Evolutionary conservation across 1,139 yeast species (phyloP), one percentile per base, ranked within the genome.

Genomic region (Yamadazyma diospyri): DNA sequence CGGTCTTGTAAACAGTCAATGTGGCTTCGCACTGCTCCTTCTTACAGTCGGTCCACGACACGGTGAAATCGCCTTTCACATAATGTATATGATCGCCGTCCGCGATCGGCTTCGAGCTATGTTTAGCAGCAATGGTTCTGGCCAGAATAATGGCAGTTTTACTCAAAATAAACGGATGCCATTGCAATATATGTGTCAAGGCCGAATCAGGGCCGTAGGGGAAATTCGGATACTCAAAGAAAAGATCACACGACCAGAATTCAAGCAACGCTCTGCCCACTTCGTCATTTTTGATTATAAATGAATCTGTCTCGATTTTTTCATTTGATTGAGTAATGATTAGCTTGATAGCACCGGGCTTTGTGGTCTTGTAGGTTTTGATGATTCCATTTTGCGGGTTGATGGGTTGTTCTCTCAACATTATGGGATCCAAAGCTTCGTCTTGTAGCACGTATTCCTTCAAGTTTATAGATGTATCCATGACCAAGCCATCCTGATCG

Each of bases 161-260:
- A 35, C 83, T 72, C 45, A 89, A 68, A 25, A 82, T 62, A 30
- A 73, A 75, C 9, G 95, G 95, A 54, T 92, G 98, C 98, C 97
- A 92, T 56, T 87, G 96, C 43, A 88, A 64, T 23, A 87, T 66
- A 55, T 92, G 97, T 16, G 87, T 76, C 33, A 89, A 54, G 0
- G 94, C 86, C 9, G 79, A 71, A 41, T 76, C 78, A 3, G 84
- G 81, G 18, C 75, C 74, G 44, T 51, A 63, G 12, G 75, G 74
- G 58, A 85, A 84, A 51, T 73, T 74, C 21, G 62, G 65, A 57
- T 83, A 87, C 30, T 69, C 67, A 51, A 83, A 72, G 51, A 77
- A 81, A 32, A 86, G 65, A 11, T 77, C 76, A 51, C 85, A 88
- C 23, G 72, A 59, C 89, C 95, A 82, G 43, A 75, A 70, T 48